Percentiles rank a stretch among this genome's conserved stretches.
phyloP scores from a whole-genome alignment of 2,329 filamentous ascomycete genomes.

The Colletotrichum sp. region DNA sequence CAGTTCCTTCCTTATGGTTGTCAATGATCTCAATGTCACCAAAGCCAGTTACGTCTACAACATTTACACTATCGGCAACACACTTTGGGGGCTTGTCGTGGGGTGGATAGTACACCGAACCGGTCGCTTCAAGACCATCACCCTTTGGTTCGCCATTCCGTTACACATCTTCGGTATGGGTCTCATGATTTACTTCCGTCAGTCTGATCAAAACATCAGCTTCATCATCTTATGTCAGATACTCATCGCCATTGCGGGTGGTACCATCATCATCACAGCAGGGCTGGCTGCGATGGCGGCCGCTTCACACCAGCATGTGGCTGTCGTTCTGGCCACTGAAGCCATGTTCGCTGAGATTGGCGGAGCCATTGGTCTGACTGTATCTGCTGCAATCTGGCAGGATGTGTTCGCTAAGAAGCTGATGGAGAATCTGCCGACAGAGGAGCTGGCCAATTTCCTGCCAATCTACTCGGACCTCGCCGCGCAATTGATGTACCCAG shows the following conservation, averaged over 20 bases:
- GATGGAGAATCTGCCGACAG: constrained; percentile 39
- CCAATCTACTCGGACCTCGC: constrained; percentile 44
- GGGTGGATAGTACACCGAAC: neutral
- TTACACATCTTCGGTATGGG: neutral
- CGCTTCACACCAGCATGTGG: constrained; percentile 26
- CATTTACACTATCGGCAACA: constrained; percentile 38
- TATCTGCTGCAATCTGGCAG: constrained; percentile 37
- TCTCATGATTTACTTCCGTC: neutral
- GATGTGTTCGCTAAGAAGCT: constrained; percentile 41
- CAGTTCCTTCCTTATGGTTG: constrained; percentile 44
- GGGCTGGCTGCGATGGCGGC: neutral
- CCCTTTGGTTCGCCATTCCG: neutral
- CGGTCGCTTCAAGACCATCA: neutral
- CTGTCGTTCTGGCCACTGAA: constrained; percentile 34
- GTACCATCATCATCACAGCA: neutral
- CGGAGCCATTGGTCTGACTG: constrained; percentile 30
- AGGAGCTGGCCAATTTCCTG: constrained; percentile 34
- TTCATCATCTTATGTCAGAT: neutral
- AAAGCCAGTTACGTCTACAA: constrained; percentile 33
- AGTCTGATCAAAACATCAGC: neutral
- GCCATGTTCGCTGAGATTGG: constrained; percentile 34
- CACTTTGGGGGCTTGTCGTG: neutral
- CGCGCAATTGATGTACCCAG: constrained; percentile 40
- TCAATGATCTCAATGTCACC: constrained; percentile 36
- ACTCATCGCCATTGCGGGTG: neutral